A percentile compares a stretch with the other conserved stretches of the same genome.
Evolutionary conservation across 2,329 filamentous ascomycete species (phyloP).

Genomic region (Verticillium nonalfalfae): DNA sequence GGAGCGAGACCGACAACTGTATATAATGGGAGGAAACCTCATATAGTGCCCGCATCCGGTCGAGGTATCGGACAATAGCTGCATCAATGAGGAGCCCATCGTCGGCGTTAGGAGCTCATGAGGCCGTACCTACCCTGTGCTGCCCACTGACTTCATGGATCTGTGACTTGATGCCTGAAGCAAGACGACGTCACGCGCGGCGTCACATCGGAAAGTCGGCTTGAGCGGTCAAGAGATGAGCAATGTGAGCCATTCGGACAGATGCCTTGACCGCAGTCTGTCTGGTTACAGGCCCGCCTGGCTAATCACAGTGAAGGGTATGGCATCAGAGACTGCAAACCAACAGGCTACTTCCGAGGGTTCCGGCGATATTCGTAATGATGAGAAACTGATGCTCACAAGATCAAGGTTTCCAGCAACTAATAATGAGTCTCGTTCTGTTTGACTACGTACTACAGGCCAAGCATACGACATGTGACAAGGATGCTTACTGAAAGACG

Average conservation of each 20-base stretch:
- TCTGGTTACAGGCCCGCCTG: neutral
- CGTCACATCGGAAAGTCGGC: neutral
- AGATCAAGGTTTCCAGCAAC: neutral
- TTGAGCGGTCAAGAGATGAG: neutral
- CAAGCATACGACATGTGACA: neutral
- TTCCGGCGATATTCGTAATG: neutral
- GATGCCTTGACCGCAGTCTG: neutral
- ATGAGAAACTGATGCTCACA: neutral
- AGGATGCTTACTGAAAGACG: neutral
- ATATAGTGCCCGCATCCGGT: neutral
- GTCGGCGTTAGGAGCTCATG: neutral
- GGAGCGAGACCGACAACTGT: neutral
- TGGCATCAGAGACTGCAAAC: neutral
- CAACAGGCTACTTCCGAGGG: neutral
- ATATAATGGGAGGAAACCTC: neutral
- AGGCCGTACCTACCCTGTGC: neutral
- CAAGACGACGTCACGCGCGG: neutral
- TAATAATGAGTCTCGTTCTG: neutral
- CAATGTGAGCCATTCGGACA: neutral
- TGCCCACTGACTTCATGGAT: neutral
- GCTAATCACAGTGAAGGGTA: neutral
- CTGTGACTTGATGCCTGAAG: neutral
- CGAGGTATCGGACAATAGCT: neutral
- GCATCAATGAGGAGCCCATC: neutral
- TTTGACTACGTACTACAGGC: neutral